phyloP scores from a whole-genome alignment of 164 flowering plant genomes.

The Saururus chinensis region DNA sequence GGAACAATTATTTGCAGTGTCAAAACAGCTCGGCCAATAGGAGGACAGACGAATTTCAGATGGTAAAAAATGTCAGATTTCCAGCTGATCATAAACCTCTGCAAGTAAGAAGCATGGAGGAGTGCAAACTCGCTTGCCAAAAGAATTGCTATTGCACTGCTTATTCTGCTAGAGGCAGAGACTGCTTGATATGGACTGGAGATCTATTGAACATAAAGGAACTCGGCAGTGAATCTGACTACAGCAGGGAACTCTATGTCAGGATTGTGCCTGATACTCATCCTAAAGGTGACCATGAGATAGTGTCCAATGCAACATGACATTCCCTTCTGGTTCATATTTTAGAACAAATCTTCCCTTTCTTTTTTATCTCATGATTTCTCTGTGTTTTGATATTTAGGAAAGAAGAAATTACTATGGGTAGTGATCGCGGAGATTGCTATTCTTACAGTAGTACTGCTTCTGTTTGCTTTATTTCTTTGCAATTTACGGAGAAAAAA shows the following conservation, averaged over 20 bases:
- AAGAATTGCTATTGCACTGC: constrained; percentile 9
- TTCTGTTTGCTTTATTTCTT: too few relatives aligned
- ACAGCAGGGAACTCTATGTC: background rate
- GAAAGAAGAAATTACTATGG: too few relatives aligned
- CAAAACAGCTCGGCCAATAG: background rate
- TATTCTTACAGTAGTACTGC: too few relatives aligned
- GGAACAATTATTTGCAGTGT: constrained; percentile 5
- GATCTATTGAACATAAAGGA: background rate
- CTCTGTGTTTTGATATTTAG: too few relatives aligned
- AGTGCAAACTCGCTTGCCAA: constrained; percentile 3
- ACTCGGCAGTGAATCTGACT: background rate
- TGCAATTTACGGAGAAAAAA: too few relatives aligned
- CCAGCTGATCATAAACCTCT: background rate
- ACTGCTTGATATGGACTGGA: background rate
- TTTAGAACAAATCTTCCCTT: too few relatives aligned
- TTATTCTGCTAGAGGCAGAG: background rate
- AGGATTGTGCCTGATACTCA: too few relatives aligned
- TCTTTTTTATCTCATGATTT: too few relatives aligned
- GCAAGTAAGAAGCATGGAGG: background rate
- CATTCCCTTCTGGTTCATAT: too few relatives aligned
- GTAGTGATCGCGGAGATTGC: too few relatives aligned
- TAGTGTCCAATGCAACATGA: too few relatives aligned
- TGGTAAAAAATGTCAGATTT: background rate
- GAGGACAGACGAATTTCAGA: constrained; percentile 6
- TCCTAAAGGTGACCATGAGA: too few relatives aligned